Evolutionary conservation across 1,284 basidiomycete species (phyloP).

Genomic region (Takashimella tepidaria): DNA sequence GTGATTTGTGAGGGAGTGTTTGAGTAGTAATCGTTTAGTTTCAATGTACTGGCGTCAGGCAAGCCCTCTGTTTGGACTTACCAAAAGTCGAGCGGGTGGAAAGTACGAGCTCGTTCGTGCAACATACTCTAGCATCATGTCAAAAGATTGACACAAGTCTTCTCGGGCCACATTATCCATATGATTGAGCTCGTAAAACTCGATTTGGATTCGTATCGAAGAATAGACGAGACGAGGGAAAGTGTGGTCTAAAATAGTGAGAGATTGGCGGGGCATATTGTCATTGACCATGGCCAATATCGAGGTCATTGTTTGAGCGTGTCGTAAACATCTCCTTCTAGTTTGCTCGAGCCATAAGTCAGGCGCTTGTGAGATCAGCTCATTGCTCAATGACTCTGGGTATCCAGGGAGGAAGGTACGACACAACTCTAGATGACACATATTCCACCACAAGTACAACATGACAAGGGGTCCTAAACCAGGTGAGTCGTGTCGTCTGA

Average conservation of each 20-base stretch:
- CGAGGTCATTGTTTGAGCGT: neutral
- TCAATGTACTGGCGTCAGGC: neutral
- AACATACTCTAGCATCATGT: neutral
- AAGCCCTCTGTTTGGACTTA: neutral
- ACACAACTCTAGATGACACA: neutral
- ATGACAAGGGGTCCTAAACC: neutral
- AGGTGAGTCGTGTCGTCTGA: neutral
- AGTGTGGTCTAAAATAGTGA: neutral
- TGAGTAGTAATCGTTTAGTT: neutral
- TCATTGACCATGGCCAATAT: neutral
- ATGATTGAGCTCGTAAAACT: neutral
- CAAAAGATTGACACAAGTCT: neutral
- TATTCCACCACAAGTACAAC: neutral
- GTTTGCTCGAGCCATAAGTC: neutral
- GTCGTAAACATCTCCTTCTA: neutral
- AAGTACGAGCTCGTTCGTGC: neutral
- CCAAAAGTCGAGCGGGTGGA: neutral
- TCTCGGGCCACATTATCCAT: neutral
- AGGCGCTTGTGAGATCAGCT: neutral
- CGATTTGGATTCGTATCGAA: neutral
- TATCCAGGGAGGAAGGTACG: neutral
- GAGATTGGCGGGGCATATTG: neutral
- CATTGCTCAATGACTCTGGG: neutral
- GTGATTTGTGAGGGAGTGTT: neutral
- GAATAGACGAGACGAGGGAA: neutral